Evolutionary conservation across 495 filamentous ascomycete genomes (phyloP).

Genomic region (Copromyces sp.): DNA sequence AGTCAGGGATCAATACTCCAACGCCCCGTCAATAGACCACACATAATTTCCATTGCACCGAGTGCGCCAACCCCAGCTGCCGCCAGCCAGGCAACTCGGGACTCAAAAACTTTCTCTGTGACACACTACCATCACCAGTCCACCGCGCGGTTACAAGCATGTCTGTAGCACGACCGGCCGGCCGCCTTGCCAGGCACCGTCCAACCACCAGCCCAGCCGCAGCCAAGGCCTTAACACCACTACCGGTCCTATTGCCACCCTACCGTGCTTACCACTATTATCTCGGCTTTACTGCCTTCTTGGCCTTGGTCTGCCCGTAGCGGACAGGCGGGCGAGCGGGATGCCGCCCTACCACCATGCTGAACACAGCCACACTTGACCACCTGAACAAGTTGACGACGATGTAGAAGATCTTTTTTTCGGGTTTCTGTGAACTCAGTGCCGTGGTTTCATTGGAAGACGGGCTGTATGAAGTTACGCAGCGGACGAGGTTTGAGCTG

Average conservation of each 20-base stretch:
- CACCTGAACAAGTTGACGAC: neutral
- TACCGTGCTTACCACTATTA: neutral
- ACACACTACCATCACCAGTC: neutral
- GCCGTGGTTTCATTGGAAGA: neutral
- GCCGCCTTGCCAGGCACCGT: neutral
- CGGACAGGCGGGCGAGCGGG: neutral
- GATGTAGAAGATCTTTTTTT: neutral
- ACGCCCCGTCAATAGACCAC: neutral
- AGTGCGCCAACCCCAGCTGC: neutral
- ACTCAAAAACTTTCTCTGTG: neutral
- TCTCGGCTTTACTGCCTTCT: neutral
- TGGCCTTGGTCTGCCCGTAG: neutral
- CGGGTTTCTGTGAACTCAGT: neutral
- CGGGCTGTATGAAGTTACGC: neutral
- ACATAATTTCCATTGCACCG: neutral
- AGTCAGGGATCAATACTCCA: neutral
- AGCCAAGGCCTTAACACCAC: neutral
- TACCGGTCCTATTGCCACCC: neutral
- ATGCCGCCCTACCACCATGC: neutral
- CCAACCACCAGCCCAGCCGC: neutral
- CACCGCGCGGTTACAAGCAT: neutral
- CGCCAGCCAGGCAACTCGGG: neutral
- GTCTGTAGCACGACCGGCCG: neutral
- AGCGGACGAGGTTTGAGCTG: neutral
- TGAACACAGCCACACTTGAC: neutral